Conservation (phyloP, 2,329 filamentous ascomycete genomes). For the Achaetomium macrosporum region DNA sequence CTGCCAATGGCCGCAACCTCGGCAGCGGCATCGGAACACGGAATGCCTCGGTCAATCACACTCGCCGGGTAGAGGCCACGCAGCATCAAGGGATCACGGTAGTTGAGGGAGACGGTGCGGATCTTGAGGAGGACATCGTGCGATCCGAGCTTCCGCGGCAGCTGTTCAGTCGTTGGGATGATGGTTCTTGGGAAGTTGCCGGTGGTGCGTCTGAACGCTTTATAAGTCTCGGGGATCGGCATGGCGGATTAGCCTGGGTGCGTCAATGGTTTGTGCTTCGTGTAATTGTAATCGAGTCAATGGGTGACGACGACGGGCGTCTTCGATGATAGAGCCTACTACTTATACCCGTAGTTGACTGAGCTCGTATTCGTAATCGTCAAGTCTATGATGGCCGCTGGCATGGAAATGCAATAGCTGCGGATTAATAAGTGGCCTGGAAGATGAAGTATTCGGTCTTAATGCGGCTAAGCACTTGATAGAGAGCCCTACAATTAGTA, state of each 20-base stretch:
- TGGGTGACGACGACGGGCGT: no score
- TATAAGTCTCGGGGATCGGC: conserved; percentile 10
- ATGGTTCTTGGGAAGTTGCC: conserved; percentile 9
- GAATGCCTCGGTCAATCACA: conserved; percentile 17
- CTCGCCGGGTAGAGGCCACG: conserved; percentile 23
- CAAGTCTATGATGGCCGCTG: no score
- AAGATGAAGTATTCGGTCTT: no score
- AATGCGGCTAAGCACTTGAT: no score
- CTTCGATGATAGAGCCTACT: no score
- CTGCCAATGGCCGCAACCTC: conserved; percentile 24
- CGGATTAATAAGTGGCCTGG: no score
- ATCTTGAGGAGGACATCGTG: conserved; percentile 21
- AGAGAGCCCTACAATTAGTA: no score
- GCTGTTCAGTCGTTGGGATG: conserved; percentile 3
- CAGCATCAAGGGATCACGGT: conserved; percentile 27
- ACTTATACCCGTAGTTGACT: no score
- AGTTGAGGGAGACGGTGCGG: conserved; percentile 25
- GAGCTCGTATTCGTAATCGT: no score
- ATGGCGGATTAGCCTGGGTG: background rate
- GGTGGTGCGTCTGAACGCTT: conserved; percentile 13
- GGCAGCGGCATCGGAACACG: conserved; percentile 21
- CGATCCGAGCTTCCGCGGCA: conserved; percentile 7
- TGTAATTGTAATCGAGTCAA: no score
- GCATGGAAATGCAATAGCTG: no score
- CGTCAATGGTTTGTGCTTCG: no score